Conservation (phyloP, 106 monocot genomes). For the Narthecium ossifragum region DNA sequence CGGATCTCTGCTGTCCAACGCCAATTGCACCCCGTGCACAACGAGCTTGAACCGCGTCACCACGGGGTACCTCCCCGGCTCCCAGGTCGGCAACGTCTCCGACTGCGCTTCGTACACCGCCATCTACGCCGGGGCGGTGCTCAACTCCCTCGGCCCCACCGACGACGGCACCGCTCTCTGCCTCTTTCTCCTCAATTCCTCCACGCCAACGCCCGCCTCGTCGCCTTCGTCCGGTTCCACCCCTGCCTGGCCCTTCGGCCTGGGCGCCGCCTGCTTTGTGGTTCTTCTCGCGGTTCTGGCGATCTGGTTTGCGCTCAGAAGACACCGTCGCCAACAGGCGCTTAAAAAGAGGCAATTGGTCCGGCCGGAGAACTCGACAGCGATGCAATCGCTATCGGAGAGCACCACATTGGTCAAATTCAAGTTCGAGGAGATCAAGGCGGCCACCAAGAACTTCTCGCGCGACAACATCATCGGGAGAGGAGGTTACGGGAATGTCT, state of each 20-base stretch:
- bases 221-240: background rate
- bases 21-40: constrained; percentile 73
- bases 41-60: constrained; percentile 36
- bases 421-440: constrained; percentile 64
- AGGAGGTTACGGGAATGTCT: constrained; percentile 71
- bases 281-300: constrained; percentile 7
- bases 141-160: constrained; percentile 47
- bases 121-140: constrained; percentile 61
- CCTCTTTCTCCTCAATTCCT: constrained; percentile 38
- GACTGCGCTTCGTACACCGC: constrained; percentile 43
- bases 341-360: constrained; percentile 3
- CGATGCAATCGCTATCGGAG: constrained; percentile 36
- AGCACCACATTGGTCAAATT: constrained; percentile 61
- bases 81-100: constrained; percentile 48
- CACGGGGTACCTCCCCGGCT: constrained; percentile 47
- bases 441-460: constrained; percentile 58
- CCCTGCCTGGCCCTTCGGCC: constrained; percentile 33
- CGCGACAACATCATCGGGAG: constrained; percentile 49
- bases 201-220: background rate
- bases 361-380: background rate
- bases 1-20: constrained; percentile 16
- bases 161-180: constrained; percentile 50
- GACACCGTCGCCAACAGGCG: constrained; percentile 1
- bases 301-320: constrained; percentile 3
- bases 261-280: constrained; percentile 15